Base-by-base conservation (phyloP, 139 green algal species). In the Coccomyxa sp. region DNA sequence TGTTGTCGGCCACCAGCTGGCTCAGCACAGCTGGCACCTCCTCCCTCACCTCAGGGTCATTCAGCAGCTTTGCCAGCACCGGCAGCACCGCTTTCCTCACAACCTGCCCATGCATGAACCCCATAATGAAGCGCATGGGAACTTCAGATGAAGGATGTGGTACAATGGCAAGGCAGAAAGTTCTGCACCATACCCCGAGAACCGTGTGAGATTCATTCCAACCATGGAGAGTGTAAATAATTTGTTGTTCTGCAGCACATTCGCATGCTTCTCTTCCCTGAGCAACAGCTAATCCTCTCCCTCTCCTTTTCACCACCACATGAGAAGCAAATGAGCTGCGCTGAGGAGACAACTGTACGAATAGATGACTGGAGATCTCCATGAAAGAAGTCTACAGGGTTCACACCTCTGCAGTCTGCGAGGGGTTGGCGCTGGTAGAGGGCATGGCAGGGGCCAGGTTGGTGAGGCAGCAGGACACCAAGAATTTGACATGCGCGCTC, bases 51-150 rank as follows among this genome's bases (percentile, higher is more conserved):
- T 38, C 74, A 32, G 76, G 60, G 63, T 93, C 88, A 15, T 83
- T 79, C 32, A 95, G 74, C 80, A 95, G 84, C 86, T 91, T 91
- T 58, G 95, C 82, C 68, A 95, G 58, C 60, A 90, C 82, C 32
- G 88, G 89, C 30, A 94, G 85, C 79, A 94, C 82, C 23, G 80
- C 80, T 11, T 87, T 78, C 32, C 86, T 68, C 59, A 88, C 32
- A 17, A 80, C 76, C 80, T 83, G 82, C 63, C 63, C 63, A 71
- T 71, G 63, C 63, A 71, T 71, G 63, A 51, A 3, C 38, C 38
- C 38, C 38, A 7, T 11, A 51, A 51, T 51, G 7, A 51, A 51
- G 7, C 38, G 3, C 38, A 81, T 45, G 80, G 14, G 15, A 0
- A 25, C 0, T 32, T 10, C 1, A 63, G 0, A 10, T 13, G 7